Evolutionary conservation across 2,329 filamentous ascomycete species (phyloP), one percentile per base, ranked within the genome.

Genomic region (Cucurbitaria berberidis): DNA sequence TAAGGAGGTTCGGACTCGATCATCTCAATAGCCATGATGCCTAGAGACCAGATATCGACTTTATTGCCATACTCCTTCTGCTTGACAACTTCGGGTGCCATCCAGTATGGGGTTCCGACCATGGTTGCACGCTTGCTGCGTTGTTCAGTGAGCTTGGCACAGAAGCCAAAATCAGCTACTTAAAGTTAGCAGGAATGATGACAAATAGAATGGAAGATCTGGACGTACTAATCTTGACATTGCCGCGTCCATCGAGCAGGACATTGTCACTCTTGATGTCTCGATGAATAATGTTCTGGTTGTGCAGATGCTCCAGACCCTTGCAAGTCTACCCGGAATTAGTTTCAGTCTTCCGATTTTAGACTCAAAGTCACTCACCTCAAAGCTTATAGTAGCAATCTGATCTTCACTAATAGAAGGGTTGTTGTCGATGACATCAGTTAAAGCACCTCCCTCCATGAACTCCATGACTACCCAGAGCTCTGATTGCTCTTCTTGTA

Each of bases 381-480:
- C 95, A 45, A 89, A 85, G 76, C 93, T 98, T 62, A 99, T 98
- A 5, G 93, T 97, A 9, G 95, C 91, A 69, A 99, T 99, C 76
- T 99, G 95, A 73, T 97, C 91, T 76, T 99, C 95, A 5, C 89
- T 91, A 66, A 99, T 97, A 51, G 88, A 86, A 2, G 89, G 85
- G 76, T 98, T 99, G 79, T 98, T 97, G 77, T 99, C 95, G 77
- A 99, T 99, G 55, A 99, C 92, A 81, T 99, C 95, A 1, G 95
- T 99, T 75, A 99, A 80, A 57, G 95, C 91, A 78, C 95, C 95
- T 67, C 95, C 95, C 78, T 99, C 95, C 95, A 99, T 99, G 70
- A 93, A 99, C 79, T 99, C 95, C 95, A 99, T 96, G 46, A 99
- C 93, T 10, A 99, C 92, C 95, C 95, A 99, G n/a, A 99, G 84